Conservation (phyloP, 208 protist species). For the Blechomonas ayalai region DNA sequence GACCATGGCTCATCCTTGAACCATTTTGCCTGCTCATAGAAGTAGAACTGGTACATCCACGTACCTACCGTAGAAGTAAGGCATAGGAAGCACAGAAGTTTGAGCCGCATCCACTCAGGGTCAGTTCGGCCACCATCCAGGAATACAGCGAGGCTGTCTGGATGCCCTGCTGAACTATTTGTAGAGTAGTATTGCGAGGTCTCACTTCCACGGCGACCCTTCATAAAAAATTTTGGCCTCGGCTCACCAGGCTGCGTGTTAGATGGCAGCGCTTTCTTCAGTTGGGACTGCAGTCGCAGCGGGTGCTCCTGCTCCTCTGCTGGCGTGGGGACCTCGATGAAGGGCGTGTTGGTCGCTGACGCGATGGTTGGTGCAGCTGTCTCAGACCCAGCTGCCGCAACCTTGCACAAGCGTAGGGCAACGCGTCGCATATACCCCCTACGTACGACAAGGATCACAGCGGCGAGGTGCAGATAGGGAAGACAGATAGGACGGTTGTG, state of each 20-base stretch:
- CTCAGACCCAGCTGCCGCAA: too few species aligned
- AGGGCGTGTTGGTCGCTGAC: too few species aligned
- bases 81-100: slow-evolving; percentile 75
- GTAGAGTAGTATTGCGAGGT: slow-evolving; percentile 48
- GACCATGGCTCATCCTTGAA: slow-evolving; percentile 89
- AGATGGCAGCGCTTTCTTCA: too few species aligned
- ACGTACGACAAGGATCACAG: too few species aligned
- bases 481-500: too few species aligned
- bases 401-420: too few species aligned
- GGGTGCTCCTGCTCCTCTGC: too few species aligned
- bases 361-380: too few species aligned
- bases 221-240: slow-evolving; percentile 29
- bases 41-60: slow-evolving; percentile 60
- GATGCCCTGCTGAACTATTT: slow-evolving; percentile 39
- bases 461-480: too few species aligned
- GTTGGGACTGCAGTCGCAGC: too few species aligned
- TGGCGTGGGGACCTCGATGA: too few species aligned
- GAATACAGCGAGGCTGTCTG: slow-evolving; percentile 43
- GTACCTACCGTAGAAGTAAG: slow-evolving; percentile 59
- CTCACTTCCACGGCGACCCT: slow-evolving; percentile 32
- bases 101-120: slow-evolving; percentile 80
- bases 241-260: slow-evolving; percentile 14
- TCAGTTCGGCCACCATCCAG: slow-evolving; percentile 46
- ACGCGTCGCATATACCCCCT: too few species aligned
- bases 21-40: slow-evolving; percentile 67